Conservation (phyloP, 2,329 filamentous ascomycete species). For the Fusarium denticulatum region DNA sequence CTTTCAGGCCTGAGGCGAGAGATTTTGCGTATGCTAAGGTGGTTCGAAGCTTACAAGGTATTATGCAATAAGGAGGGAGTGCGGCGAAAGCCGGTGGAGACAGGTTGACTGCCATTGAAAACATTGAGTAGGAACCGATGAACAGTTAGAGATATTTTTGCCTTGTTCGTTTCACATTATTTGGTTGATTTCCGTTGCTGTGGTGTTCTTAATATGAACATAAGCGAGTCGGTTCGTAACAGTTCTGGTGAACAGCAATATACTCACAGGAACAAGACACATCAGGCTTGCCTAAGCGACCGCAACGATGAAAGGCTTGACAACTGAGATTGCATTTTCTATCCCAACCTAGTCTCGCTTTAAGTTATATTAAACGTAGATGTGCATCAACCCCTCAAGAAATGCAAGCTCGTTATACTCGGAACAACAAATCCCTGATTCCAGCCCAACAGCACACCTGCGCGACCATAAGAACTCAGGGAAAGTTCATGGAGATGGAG, state of each 20-base stretch:
- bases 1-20: neutral
- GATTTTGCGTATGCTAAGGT: slow-evolving; percentile 19
- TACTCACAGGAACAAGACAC: neutral
- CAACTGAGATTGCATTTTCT: neutral
- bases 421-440: neutral
- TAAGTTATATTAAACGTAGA: rapidly evolving
- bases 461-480: rapidly evolving
- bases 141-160: no score
- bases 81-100: neutral
- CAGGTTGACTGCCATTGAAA: neutral
- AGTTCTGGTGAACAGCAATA: neutral
- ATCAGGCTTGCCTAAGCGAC: neutral
- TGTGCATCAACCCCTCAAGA: neutral
- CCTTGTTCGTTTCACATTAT: no score
- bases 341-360: rapidly evolving
- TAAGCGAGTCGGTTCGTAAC: neutral
- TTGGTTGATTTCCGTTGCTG: rapidly evolving
- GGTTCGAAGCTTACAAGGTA: neutral
- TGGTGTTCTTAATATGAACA: rapidly evolving
- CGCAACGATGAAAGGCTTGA: no score
- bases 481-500: neutral
- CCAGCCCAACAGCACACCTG: neutral
- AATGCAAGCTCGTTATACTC: no score
- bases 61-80: neutral
- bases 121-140: neutral